These are phyloP conservation scores for Penicillium sp. DNA, from an alignment of 2,329 filamentous ascomycete species.

Conservation along the genomic window DNA sequence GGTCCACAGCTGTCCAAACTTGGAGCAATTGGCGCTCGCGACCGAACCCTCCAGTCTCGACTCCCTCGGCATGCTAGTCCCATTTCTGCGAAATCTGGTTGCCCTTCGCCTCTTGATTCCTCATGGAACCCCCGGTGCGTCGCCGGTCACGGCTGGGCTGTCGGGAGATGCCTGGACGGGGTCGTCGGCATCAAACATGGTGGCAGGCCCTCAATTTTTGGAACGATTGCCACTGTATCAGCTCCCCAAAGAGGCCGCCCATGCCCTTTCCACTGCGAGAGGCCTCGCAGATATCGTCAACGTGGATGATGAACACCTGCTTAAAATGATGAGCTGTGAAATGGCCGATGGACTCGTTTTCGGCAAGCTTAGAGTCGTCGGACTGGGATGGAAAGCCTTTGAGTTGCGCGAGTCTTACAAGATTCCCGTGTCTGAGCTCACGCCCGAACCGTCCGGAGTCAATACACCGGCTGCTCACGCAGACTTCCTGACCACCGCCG, in stretches of 20 bases:
- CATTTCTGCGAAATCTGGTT: slow-evolving; percentile 36
- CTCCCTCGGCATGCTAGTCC: slow-evolving; percentile 33
- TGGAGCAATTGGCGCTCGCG: slow-evolving; percentile 54
- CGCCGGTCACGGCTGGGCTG: slow-evolving; percentile 1
- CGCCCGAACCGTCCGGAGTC: slow-evolving; percentile 5
- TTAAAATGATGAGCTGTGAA: slow-evolving; percentile 25
- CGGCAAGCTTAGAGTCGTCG: slow-evolving; percentile 30
- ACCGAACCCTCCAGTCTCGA: slow-evolving; percentile 39
- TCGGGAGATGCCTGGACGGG: neutral
- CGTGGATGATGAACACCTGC: slow-evolving; percentile 31
- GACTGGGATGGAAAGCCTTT: slow-evolving; percentile 37
- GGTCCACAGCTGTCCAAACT: slow-evolving; percentile 50
- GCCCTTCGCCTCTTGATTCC: slow-evolving; percentile 40
- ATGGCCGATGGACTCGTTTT: slow-evolving; percentile 31
- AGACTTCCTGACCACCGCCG: slow-evolving; percentile 4
- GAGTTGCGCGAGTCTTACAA: slow-evolving; percentile 35
- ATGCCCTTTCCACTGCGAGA: slow-evolving; percentile 13
- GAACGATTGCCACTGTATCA: neutral
- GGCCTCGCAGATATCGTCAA: slow-evolving; percentile 33
- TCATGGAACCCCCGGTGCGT: slow-evolving; percentile 11
- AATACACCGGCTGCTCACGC: slow-evolving; percentile 13
- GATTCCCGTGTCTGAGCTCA: slow-evolving; percentile 12
- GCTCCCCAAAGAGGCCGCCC: slow-evolving; percentile 5
- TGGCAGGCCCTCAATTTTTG: neutral
- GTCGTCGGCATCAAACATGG: neutral